Percentiles rank a stretch among this genome's conserved stretches.
These are phyloP conservation scores for Crucihimalaya himalaica DNA, from an alignment of 345 rosid species.

Conservation along the genomic window DNA sequence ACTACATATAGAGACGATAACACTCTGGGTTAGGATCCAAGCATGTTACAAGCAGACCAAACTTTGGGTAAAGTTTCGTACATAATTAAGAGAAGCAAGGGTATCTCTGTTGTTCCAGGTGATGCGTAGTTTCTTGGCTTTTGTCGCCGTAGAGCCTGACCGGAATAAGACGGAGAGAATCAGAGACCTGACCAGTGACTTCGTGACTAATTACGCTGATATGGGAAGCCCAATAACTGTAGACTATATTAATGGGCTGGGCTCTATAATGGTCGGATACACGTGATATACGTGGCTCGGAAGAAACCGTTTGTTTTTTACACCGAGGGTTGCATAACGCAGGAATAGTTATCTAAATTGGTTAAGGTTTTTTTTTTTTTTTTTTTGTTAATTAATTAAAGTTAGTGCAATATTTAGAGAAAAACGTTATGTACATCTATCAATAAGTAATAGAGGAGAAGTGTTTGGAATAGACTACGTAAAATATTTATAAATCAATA, in stretches of 20 bases:
- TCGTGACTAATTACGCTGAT: background rate
- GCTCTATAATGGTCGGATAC: background rate
- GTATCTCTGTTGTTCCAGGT: background rate
- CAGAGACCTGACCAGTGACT: background rate
- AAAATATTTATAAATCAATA: too few species aligned
- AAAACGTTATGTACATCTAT: too few species aligned
- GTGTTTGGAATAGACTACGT: too few species aligned
- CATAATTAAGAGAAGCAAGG: background rate
- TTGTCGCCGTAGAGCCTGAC: background rate
- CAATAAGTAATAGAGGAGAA: too few species aligned
- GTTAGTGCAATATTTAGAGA: too few species aligned
- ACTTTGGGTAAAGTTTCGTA: background rate
- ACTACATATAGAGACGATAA: too few species aligned
- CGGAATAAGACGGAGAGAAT: background rate
- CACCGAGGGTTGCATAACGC: background rate
- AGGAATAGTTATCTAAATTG: background rate
- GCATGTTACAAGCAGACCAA: background rate
- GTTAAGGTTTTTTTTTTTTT: too few species aligned
- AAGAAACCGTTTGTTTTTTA: background rate
- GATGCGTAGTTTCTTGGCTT: background rate
- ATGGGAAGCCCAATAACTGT: background rate
- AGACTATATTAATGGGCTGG: background rate
- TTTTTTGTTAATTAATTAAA: too few species aligned
- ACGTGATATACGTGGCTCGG: background rate
- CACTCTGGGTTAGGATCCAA: background rate